phyloP scores from a whole-genome alignment of 1,139 yeast genomes.

The Candida gigantensis region DNA sequence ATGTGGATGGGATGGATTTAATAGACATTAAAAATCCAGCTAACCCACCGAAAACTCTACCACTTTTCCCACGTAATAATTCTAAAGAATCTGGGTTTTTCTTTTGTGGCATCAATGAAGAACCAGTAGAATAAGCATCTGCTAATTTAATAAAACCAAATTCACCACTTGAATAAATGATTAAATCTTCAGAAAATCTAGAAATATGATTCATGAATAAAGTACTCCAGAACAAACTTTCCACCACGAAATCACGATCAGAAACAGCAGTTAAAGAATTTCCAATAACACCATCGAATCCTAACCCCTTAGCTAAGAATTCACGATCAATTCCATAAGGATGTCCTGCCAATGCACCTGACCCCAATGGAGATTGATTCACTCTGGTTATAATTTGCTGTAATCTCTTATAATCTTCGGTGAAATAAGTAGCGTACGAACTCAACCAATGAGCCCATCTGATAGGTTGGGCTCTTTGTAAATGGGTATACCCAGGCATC shows the following conservation, averaged over 20 bases:
- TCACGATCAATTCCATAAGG: slow-evolving; percentile 98
- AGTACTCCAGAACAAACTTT: slow-evolving; percentile 96
- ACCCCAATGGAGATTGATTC: slow-evolving; percentile 88
- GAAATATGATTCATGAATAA: slow-evolving; percentile 94
- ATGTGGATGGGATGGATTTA: slow-evolving; percentile 95
- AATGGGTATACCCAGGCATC: slow-evolving; percentile 99
- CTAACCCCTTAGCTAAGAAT: slow-evolving; percentile 74
- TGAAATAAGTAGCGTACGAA: slow-evolving; percentile 90
- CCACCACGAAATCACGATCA: slow-evolving; percentile 97
- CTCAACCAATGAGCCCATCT: slow-evolving; percentile 99
- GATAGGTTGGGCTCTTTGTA: slow-evolving; percentile 98
- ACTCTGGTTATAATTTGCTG: slow-evolving; percentile 78
- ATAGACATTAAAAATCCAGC: slow-evolving; percentile 95
- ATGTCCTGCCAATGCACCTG: slow-evolving; percentile 98
- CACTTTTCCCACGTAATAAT: slow-evolving; percentile 92
- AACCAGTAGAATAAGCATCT: slow-evolving; percentile 98
- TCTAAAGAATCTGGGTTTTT: slow-evolving; percentile 97
- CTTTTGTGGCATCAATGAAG: slow-evolving; percentile 98
- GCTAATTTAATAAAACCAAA: slow-evolving; percentile 91
- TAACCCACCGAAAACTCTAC: slow-evolving; percentile 92
- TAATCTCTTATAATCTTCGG: slow-evolving; percentile 85
- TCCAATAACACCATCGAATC: slow-evolving; percentile 84
- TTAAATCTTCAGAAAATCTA: slow-evolving; percentile 89
- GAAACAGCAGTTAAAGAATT: slow-evolving; percentile 94
- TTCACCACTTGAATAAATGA: slow-evolving; percentile 95